A percentile compares a stretch with the other conserved stretches of the same genome.
Evolutionary conservation across 1,139 yeast species (phyloP).

Genomic region (Debaryomycetaceae sp.): DNA sequence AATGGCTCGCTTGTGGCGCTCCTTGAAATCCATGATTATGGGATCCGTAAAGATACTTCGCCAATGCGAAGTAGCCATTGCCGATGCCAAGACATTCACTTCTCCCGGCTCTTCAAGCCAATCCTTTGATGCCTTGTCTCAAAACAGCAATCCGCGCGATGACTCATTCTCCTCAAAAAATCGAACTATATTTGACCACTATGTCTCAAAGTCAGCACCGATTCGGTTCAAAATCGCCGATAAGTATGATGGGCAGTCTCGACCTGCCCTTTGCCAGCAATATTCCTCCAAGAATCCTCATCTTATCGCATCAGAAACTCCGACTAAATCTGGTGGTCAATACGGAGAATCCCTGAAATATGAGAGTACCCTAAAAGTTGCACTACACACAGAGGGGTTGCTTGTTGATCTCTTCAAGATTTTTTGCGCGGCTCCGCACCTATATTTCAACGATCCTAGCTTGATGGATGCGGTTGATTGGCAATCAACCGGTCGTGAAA

Average conservation of each 20-base stretch:
- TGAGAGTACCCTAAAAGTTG: slow-evolving; percentile 2
- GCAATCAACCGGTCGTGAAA: slow-evolving; percentile 4
- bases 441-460: slow-evolving; percentile 21
- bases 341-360: slow-evolving; percentile 2
- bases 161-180: background rate
- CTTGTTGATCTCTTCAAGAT: slow-evolving; percentile 26
- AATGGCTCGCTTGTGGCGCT: slow-evolving; percentile 13
- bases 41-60: slow-evolving; percentile 20
- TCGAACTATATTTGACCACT: background rate
- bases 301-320: slow-evolving; percentile 5
- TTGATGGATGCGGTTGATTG: slow-evolving; percentile 13
- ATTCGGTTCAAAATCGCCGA: background rate
- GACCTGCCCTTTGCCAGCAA: slow-evolving; percentile 2
- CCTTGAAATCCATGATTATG: slow-evolving; percentile 19
- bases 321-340: background rate
- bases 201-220: background rate
- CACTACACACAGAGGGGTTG: slow-evolving; percentile 7
- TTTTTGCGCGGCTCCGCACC: slow-evolving; percentile 23
- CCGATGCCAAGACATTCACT: slow-evolving; percentile 1
- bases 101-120: slow-evolving; percentile 2
- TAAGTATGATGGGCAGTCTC: background rate
- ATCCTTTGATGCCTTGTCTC: slow-evolving; percentile 1
- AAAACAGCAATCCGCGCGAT: background rate
- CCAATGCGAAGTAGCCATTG: slow-evolving; percentile 9
- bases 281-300: slow-evolving; percentile 7